Percentiles rank a stretch among this genome's conserved stretches.
Conservation (phyloP, 1,284 basidiomycete genomes). For the Meripilus lineatus region DNA sequence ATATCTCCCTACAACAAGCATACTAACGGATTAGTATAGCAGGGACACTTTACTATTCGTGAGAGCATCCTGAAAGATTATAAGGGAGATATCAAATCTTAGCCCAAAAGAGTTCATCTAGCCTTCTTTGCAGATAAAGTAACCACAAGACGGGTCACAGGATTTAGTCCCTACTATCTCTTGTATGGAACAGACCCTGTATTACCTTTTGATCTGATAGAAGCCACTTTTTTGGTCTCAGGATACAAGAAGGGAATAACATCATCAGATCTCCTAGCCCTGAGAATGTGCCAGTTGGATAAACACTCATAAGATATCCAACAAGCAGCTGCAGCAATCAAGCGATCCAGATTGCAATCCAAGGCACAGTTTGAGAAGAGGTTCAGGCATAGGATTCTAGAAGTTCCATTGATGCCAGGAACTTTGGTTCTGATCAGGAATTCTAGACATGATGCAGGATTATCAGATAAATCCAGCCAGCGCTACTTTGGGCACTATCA, state of each 20-base stretch:
- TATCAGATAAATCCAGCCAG: not conserved
- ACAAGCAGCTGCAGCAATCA: not conserved
- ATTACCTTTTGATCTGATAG: conserved; percentile 9
- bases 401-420: not conserved
- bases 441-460: not conserved
- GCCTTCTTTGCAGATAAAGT: conserved; percentile 9
- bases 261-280: not conserved
- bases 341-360: not conserved
- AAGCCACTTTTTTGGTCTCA: conserved; percentile 5
- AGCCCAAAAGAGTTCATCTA: conserved; percentile 5
- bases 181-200: conserved; percentile 8
- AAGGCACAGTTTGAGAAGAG: conserved; percentile 4
- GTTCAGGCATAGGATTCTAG: not conserved
- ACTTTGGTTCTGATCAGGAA: conserved; percentile 2
- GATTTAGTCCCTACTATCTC: conserved; percentile 6
- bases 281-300: conserved; percentile 6
- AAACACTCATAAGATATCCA: conserved; percentile 4
- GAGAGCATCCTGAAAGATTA: conserved; percentile 5
- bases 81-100: conserved; percentile 1
- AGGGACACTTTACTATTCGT: conserved; percentile 1
- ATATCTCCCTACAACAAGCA: conserved; percentile 15
- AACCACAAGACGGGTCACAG: conserved; percentile 3
- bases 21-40: conserved; percentile 18
- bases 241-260: not conserved
- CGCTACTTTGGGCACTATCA: conserved; percentile 4